Evolutionary conservation across 192 early-diverging fungal species (phyloP).

Genomic region (Dissophora ornata): DNA sequence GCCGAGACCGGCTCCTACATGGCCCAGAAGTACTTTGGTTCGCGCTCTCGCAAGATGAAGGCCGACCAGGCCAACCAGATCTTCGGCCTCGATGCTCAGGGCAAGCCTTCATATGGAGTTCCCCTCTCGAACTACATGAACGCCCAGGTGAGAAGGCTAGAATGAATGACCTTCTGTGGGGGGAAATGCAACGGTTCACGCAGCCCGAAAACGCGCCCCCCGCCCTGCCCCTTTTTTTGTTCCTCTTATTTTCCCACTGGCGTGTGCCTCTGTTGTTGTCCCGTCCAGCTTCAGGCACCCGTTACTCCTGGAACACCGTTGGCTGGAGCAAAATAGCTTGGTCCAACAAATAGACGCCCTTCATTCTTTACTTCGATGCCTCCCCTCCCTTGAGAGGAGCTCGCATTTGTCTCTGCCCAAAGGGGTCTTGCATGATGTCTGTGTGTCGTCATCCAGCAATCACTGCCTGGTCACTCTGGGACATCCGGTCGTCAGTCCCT

Average conservation of each 20-base stretch:
- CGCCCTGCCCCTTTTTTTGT: too few relatives aligned
- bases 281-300: too few relatives aligned
- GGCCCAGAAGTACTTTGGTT: slow-evolving; percentile 83
- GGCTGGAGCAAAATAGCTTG: too few relatives aligned
- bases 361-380: too few relatives aligned
- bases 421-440: not conserved
- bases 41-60: slow-evolving; percentile 49
- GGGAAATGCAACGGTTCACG: too few relatives aligned
- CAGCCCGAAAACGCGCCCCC: too few relatives aligned
- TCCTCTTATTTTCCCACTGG: too few relatives aligned
- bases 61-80: slow-evolving; percentile 41
- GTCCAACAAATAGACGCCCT: too few relatives aligned
- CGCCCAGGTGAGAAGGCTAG: slow-evolving; percentile 69
- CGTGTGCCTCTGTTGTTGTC: too few relatives aligned
- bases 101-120: slow-evolving; percentile 71
- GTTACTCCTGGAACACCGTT: too few relatives aligned
- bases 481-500: too few relatives aligned
- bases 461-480: not conserved
- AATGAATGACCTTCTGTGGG: too few relatives aligned
- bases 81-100: slow-evolving; percentile 64
- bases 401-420: not conserved
- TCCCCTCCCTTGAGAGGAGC: not conserved
- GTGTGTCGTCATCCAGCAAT: not conserved
- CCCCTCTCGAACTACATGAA: slow-evolving; percentile 95
- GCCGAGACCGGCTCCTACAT: slow-evolving; percentile 73